Evolutionary conservation across 352 stramenopile genomes (phyloP).

Genomic region (Globisporangium uncinulatum): DNA sequence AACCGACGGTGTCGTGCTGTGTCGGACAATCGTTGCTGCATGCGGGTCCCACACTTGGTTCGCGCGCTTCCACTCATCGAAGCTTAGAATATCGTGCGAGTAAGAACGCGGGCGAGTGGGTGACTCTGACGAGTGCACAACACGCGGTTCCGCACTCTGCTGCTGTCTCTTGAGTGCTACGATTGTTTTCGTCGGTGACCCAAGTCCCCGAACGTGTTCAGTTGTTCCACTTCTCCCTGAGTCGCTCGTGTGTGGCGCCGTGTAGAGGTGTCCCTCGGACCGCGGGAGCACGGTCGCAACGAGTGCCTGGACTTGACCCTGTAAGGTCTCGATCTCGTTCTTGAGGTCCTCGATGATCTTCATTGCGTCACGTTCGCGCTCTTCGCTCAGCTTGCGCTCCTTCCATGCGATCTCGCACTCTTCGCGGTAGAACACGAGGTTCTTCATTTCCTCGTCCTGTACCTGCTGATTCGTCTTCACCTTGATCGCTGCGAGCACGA

Average conservation of each 20-base stretch:
- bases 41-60: constrained; percentile 46
- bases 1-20: constrained; percentile 28
- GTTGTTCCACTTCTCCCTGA: neutral
- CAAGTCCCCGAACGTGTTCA: neutral
- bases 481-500: constrained; percentile 46
- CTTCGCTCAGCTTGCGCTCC: constrained; percentile 43
- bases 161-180: constrained; percentile 14
- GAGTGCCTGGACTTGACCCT: constrained; percentile 43
- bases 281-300: constrained; percentile 13
- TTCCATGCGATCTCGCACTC: constrained; percentile 69
- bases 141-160: neutral
- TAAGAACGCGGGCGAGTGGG: neutral
- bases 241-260: neutral
- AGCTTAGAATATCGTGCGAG: constrained; percentile 22
- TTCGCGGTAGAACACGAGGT: constrained; percentile 64
- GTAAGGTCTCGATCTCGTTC: constrained; percentile 44
- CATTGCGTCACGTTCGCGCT: constrained; percentile 55
- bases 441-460: constrained; percentile 69
- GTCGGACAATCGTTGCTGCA: neutral
- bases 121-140: neutral
- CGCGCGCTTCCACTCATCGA: constrained; percentile 57
- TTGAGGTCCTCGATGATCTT: constrained; percentile 67
- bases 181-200: constrained; percentile 10
- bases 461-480: constrained; percentile 54
- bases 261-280: neutral